Evolutionary conservation across 257 asterid species (phyloP).

Genomic region (Cynanchum wilfordii): DNA sequence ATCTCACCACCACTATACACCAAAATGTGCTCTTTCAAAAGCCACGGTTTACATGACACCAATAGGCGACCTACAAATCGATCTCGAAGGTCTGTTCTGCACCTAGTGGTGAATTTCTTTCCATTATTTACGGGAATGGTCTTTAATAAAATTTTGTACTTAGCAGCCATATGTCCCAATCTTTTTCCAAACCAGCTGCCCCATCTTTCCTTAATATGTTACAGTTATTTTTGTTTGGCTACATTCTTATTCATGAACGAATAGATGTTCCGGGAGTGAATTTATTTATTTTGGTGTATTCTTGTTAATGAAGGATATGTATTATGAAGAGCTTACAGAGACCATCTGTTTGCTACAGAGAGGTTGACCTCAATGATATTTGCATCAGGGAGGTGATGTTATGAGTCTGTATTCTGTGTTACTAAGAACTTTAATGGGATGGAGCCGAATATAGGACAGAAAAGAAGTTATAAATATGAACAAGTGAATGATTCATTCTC

Average conservation of each 20-base stretch:
- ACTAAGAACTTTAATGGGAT: background rate
- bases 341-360: background rate
- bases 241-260: background rate
- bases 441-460: background rate
- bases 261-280: background rate
- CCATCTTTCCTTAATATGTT: background rate
- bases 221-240: background rate
- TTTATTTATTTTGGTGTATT: background rate
- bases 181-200: background rate
- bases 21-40: conserved; percentile 84
- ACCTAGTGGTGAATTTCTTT: conserved; percentile 7
- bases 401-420: background rate
- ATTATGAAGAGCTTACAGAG: background rate
- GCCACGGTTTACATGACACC: conserved; percentile 88
- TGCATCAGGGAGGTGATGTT: background rate
- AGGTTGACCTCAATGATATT: background rate
- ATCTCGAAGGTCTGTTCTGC: conserved; percentile 64
- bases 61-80: conserved; percentile 85
- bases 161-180: background rate
- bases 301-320: background rate
- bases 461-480: background rate
- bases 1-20: conserved; percentile 91
- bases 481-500: background rate
- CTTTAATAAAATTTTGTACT: background rate
- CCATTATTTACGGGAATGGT: background rate